A percentile compares a stretch with the other conserved stretches of the same genome.
These are phyloP conservation scores for Phytophthora citricola DNA, from an alignment of 352 stramenopile genomes.

Conservation along the genomic window DNA sequence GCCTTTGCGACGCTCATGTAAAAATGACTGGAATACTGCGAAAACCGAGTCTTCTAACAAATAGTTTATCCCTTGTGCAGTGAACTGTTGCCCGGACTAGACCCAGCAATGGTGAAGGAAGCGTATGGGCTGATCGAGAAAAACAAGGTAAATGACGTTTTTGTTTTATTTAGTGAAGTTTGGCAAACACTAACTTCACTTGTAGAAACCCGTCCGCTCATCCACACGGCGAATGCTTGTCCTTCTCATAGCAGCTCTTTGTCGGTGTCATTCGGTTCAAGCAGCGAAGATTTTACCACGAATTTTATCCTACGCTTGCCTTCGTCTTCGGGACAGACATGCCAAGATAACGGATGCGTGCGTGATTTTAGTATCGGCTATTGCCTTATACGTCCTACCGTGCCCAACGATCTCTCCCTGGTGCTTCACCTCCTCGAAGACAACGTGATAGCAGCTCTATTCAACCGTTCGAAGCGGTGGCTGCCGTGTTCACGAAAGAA, in stretches of 20 bases:
- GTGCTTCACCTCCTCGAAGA: conserved; percentile 6
- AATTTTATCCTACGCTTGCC: conserved; percentile 49
- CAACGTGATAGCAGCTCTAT: conserved; percentile 5
- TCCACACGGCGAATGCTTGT: conserved; percentile 70
- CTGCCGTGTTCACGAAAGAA: conserved; percentile 47
- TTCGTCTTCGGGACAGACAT: conserved; percentile 66
- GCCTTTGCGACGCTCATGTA: conserved; percentile 61
- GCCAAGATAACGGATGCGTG: conserved; percentile 61
- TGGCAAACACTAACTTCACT: conserved; percentile 6
- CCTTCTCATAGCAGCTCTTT: conserved; percentile 61
- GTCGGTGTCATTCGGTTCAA: conserved; percentile 48
- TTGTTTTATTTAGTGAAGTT: background rate
- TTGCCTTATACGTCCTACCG: conserved; percentile 58
- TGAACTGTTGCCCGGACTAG: conserved; percentile 44
- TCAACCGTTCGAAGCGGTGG: conserved; percentile 43
- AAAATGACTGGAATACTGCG: background rate
- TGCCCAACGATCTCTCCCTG: conserved; percentile 21
- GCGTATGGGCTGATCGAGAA: conserved; percentile 59
- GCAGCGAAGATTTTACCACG: conserved; percentile 48
- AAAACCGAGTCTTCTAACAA: conserved; percentile 1
- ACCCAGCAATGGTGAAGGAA: conserved; percentile 45
- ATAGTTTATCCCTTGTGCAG: conserved; percentile 21
- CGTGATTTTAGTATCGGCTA: conserved; percentile 54
- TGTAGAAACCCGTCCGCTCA: conserved; percentile 48
- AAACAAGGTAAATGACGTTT: conserved; percentile 51